These are phyloP conservation scores for Breynia disticha DNA, from an alignment of 441 rosid species.

Conservation along the genomic window DNA sequence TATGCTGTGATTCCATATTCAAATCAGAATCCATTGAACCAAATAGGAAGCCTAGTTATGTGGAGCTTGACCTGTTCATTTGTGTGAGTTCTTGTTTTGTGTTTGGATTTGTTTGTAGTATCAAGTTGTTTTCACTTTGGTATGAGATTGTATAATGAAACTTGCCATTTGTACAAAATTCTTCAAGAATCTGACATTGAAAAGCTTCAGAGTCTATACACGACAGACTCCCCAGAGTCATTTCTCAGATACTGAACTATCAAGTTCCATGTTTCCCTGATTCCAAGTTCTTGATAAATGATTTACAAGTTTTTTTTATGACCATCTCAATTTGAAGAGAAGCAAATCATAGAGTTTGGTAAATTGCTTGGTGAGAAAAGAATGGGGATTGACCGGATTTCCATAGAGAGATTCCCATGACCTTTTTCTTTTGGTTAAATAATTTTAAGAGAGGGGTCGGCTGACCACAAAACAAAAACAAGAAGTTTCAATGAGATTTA, in stretches of 20 bases:
- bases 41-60: constrained; percentile 19
- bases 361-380: too few relatives aligned
- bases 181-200: constrained; percentile 5
- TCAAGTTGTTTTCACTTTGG: constrained; percentile 16
- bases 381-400: too few relatives aligned
- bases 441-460: too few relatives aligned
- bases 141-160: constrained; percentile 7
- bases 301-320: constrained; percentile 8
- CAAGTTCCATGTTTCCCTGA: too few relatives aligned
- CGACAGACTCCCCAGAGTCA: neutral
- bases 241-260: neutral
- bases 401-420: too few relatives aligned
- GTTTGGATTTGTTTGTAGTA: constrained; percentile 6
- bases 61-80: constrained; percentile 12
- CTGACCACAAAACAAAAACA: too few relatives aligned
- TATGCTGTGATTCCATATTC: constrained; percentile 22
- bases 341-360: too few relatives aligned
- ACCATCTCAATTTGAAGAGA: too few relatives aligned
- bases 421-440: too few relatives aligned
- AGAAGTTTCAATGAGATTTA: too few relatives aligned
- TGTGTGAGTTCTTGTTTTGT: constrained; percentile 10
- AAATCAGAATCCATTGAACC: constrained; percentile 23
- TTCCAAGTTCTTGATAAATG: constrained; percentile 12
- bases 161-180: constrained; percentile 8
- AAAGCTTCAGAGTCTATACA: neutral